phyloP scores from a whole-genome alignment of 2,329 filamentous ascomycete species.

The Colletotrichum higginsianum region DNA sequence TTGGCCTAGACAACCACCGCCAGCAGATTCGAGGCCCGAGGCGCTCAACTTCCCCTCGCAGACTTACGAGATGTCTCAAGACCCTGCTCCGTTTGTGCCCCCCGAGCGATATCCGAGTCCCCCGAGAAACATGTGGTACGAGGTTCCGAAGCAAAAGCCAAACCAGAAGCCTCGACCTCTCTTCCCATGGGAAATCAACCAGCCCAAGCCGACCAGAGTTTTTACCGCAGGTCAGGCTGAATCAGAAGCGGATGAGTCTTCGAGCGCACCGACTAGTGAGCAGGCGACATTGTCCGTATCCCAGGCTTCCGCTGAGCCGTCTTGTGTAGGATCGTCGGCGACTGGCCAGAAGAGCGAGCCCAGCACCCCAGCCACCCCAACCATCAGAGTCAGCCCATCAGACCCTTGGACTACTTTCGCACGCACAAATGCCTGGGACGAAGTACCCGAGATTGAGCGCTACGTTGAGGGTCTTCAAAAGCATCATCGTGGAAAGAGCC shows the following conservation, averaged over 20 bases:
- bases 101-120: constrained; percentile 85
- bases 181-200: constrained; percentile 90
- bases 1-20: constrained; percentile 72
- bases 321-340: constrained; percentile 52
- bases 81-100: constrained; percentile 81
- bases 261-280: constrained; percentile 47
- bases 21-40: constrained; percentile 82
- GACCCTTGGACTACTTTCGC: constrained; percentile 82
- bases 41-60: constrained; percentile 85
- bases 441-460: constrained; percentile 86
- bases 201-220: constrained; percentile 73
- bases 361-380: constrained; percentile 64
- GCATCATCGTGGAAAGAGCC: constrained; percentile 60
- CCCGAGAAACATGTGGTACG: constrained; percentile 90
- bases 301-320: constrained; percentile 51
- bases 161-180: constrained; percentile 75
- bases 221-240: constrained; percentile 61
- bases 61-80: constrained; percentile 87
- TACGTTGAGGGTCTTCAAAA: constrained; percentile 87
- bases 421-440: constrained; percentile 93
- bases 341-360: constrained; percentile 56
- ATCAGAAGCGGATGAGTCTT: constrained; percentile 48
- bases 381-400: constrained; percentile 61
- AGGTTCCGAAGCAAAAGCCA: constrained; percentile 77
- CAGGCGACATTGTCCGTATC: constrained; percentile 40